Evolutionary conservation across 163 green algal genomes (phyloP).

Genomic region (Trebouxiophyceae sp.): DNA sequence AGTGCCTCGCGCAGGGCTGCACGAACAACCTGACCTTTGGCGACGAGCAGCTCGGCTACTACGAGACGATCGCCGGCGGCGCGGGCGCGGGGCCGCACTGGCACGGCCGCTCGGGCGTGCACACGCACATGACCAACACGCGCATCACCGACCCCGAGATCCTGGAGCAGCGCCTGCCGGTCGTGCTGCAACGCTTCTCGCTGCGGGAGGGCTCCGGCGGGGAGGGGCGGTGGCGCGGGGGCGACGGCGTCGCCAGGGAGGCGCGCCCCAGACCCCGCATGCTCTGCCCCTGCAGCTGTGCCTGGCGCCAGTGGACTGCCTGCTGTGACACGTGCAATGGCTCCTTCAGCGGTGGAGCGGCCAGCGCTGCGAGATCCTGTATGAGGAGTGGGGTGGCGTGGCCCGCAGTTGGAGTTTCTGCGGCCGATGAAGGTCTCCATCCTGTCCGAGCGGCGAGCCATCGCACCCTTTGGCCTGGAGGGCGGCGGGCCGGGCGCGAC

Average conservation of each 20-base stretch:
- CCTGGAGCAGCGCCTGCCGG: slow-evolving; percentile 84
- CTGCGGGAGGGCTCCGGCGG: slow-evolving; percentile 78
- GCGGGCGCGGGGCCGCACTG: slow-evolving; percentile 84
- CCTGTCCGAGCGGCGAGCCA: slow-evolving; percentile 70
- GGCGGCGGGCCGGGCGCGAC: slow-evolving; percentile 46
- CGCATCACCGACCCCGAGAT: slow-evolving; percentile 98
- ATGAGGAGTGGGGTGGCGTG: no score
- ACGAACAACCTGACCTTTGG: slow-evolving; percentile 99
- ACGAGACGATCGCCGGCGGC: slow-evolving; percentile 95
- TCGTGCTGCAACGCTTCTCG: slow-evolving; percentile 82
- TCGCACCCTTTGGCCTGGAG: slow-evolving; percentile 68
- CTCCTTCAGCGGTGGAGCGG: background rate
- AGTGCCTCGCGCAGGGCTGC: slow-evolving; percentile 60
- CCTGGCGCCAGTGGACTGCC: no score
- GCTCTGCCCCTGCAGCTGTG: no score
- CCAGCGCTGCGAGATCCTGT: no score
- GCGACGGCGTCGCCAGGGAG: slow-evolving; percentile 87
- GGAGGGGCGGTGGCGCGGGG: slow-evolving; percentile 63
- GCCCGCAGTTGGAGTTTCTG: slow-evolving; percentile 83
- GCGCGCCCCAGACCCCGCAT: no score
- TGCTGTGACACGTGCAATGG: background rate
- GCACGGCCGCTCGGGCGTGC: slow-evolving; percentile 83
- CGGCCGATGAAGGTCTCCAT: slow-evolving; percentile 74
- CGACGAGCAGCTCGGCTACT: slow-evolving; percentile 89
- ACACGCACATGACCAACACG: slow-evolving; percentile 99